Evolutionary conservation across 805 yeast genomes (phyloP).

Genomic region (Ogataea saltuana): DNA sequence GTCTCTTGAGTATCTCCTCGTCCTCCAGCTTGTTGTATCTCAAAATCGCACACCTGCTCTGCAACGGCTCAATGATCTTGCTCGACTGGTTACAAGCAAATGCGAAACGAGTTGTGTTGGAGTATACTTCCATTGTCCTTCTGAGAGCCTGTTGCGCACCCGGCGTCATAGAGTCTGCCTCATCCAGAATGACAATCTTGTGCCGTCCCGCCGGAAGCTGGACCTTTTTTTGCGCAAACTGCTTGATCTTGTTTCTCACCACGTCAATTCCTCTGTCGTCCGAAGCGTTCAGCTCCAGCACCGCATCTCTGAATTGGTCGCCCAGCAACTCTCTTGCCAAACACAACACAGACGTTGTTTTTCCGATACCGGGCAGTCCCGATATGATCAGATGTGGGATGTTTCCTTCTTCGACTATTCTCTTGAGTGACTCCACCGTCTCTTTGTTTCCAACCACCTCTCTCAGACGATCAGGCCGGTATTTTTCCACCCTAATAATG

Average conservation of each 20-base stretch:
- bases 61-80: constrained; percentile 95
- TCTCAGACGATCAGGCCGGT: constrained; percentile 74
- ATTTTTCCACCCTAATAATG: constrained; percentile 80
- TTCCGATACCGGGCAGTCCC: constrained; percentile 97
- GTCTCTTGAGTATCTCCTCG: constrained; percentile 77
- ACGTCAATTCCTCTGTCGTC: constrained; percentile 98
- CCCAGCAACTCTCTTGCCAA: constrained; percentile 84
- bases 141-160: constrained; percentile 95
- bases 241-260: constrained; percentile 89
- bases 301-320: constrained; percentile 65
- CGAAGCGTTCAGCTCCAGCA: constrained; percentile 90
- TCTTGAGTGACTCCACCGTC: constrained; percentile 77
- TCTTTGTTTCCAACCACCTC: constrained; percentile 95
- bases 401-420: constrained; percentile 90
- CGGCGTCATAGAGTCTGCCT: constrained; percentile 95
- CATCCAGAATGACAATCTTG: constrained; percentile 90
- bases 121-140: constrained; percentile 92
- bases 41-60: constrained; percentile 93
- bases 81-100: constrained; percentile 95
- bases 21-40: constrained; percentile 80
- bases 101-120: constrained; percentile 97
- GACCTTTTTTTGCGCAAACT: constrained; percentile 93
- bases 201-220: constrained; percentile 86
- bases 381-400: constrained; percentile 95
- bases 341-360: constrained; percentile 91